Evolutionary conservation across 495 filamentous ascomycete genomes (phyloP).

Genomic region (Cercophora samala): DNA sequence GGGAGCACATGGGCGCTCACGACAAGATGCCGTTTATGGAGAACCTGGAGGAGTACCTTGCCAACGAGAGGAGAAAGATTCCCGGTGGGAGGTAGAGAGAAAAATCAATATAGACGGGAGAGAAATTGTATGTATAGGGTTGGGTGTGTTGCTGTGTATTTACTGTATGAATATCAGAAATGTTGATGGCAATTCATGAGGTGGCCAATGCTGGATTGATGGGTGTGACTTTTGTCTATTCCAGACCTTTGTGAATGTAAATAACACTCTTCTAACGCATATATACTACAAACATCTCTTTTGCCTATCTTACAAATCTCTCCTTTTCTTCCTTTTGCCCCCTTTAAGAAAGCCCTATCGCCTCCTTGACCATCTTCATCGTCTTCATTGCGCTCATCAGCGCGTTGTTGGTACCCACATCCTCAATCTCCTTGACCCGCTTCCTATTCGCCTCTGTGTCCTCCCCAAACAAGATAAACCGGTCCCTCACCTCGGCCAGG

Average conservation of each 20-base stretch:
- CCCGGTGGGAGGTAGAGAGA: constrained; percentile 26
- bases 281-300: neutral
- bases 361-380: constrained; percentile 60
- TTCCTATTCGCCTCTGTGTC: constrained; percentile 32
- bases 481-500: constrained; percentile 58
- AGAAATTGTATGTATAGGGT: constrained; percentile 21
- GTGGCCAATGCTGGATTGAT: too few species aligned
- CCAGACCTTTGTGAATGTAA: too few species aligned
- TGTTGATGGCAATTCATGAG: neutral
- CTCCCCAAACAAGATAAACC: constrained; percentile 55
- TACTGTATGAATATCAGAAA: constrained; percentile 11
- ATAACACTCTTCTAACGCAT: too few species aligned
- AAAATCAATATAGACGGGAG: constrained; percentile 3
- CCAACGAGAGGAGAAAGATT: constrained; percentile 45
- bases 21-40: constrained; percentile 49
- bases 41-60: constrained; percentile 55
- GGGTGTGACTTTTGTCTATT: too few species aligned
- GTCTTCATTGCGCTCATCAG: constrained; percentile 64
- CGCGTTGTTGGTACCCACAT: constrained; percentile 58
- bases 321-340: neutral
- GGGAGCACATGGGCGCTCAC: constrained; percentile 60
- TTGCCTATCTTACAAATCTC: neutral
- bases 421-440: constrained; percentile 54
- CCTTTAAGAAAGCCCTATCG: constrained; percentile 53
- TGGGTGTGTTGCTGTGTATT: neutral